Conservation (phyloP, 305 asterid species). For the Rubia balearica region DNA sequence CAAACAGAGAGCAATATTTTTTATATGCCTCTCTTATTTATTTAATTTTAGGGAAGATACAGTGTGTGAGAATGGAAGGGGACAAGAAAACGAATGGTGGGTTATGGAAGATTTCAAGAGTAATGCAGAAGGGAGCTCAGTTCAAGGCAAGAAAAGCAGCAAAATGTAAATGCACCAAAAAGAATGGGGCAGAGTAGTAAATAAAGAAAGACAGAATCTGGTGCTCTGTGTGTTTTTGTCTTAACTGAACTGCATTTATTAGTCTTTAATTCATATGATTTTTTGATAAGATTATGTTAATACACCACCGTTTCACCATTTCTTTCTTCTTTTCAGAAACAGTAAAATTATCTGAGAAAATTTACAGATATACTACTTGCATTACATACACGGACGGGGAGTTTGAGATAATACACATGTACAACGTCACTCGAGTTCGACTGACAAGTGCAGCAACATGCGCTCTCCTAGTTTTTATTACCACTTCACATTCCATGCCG, state of each 20-base stretch:
- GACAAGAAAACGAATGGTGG: slow-evolving; percentile 18
- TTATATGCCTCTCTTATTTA: not conserved
- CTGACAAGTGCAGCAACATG: slow-evolving; percentile 2
- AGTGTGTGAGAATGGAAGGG: slow-evolving; percentile 1
- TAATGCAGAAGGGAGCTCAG: slow-evolving; percentile 36
- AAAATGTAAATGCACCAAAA: not conserved
- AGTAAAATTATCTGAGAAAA: not conserved
- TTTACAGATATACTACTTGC: not conserved
- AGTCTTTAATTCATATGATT: not conserved
- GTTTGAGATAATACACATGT: not conserved
- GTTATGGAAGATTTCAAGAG: slow-evolving; percentile 19
- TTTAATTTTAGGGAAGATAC: slow-evolving; percentile 3
- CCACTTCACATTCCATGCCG: slow-evolving; percentile 6
- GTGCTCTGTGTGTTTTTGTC: slow-evolving; percentile 44
- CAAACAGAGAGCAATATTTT: slow-evolving; percentile 13
- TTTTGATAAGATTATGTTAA: not conserved
- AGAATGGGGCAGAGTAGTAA: slow-evolving; percentile 3
- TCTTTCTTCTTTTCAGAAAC: no score
- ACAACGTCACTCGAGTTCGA: not conserved
- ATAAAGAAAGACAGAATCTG: slow-evolving; percentile 18
- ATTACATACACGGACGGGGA: not conserved
- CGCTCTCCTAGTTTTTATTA: not conserved
- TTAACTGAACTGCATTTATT: slow-evolving; percentile 11
- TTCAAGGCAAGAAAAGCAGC: slow-evolving; percentile 27
- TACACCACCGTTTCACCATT: no score